Percentiles rank a stretch among this genome's conserved stretches.
phyloP scores from a whole-genome alignment of 2,329 filamentous ascomycete genomes.

The Trichophyton benhamiae region DNA sequence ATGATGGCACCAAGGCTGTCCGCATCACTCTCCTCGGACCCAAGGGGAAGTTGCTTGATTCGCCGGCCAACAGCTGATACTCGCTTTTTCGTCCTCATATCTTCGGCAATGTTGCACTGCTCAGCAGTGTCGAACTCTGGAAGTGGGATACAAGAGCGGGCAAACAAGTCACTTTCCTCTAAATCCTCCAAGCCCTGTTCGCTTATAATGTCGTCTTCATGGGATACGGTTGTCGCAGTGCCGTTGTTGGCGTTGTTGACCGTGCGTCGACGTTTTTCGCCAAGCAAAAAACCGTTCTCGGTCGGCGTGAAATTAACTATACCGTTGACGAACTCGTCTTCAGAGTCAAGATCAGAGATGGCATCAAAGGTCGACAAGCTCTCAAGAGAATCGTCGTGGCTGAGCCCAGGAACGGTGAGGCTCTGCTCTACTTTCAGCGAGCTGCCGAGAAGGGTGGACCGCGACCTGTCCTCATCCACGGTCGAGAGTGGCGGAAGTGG shows the following conservation, averaged over 20 bases:
- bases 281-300: conserved; percentile 47
- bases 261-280: conserved; percentile 61
- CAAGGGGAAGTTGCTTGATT: conserved; percentile 19
- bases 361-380: conserved; percentile 67
- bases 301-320: conserved; percentile 56
- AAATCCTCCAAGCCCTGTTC: conserved; percentile 65
- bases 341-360: conserved; percentile 78
- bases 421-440: conserved; percentile 3
- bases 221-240: conserved; percentile 31
- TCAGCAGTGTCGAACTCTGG: conserved; percentile 36
- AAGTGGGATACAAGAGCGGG: conserved; percentile 50
- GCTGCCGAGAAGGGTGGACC: conserved; percentile 25
- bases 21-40: conserved; percentile 19
- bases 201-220: conserved; percentile 66
- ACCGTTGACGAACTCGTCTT: conserved; percentile 70
- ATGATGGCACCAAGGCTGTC: conserved; percentile 19
- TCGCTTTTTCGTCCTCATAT: conserved; percentile 41
- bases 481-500: conserved; percentile 44
- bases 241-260: conserved; percentile 55
- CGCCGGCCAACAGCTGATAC: conserved; percentile 26
- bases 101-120: conserved; percentile 39
- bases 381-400: conserved; percentile 38
- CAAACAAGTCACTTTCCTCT: conserved; percentile 53
- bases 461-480: conserved; percentile 27
- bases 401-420: background rate